Evolutionary conservation across 345 rosid genomes (phyloP), one percentile per base, ranked within the genome.

Genomic region (Eucalyptus dawsonii): DNA sequence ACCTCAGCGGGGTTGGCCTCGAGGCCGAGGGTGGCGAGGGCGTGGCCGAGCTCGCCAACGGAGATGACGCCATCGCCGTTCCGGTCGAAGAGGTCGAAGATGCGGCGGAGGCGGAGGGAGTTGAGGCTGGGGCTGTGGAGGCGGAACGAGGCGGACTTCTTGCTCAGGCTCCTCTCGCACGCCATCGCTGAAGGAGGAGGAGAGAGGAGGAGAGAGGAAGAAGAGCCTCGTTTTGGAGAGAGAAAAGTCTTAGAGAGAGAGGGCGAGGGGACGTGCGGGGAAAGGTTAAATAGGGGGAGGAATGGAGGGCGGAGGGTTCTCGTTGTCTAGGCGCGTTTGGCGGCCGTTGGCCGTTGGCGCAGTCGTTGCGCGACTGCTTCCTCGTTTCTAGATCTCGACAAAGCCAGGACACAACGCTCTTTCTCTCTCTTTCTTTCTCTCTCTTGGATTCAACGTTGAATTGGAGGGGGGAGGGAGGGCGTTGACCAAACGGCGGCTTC

Each of bases 1-100:
- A 97, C 94, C 27, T 96, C 97, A 7, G 95, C 87, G 89, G 94
- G 62, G 86, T 95, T 95, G 1, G 95, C 92, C 50, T 95, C 95
- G 67, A 96, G 97, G 56, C 99, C 97, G 14, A 96, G 95, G 86
- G 92, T 92, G 58, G 87, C 2, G 1, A 96, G 92, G n/a, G 99
- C 99, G 62, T 94, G 96, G 89, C 91, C 91, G 17, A 97, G 92
- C 88, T 96, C 99, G 11, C 91, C 87, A 31, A 92, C 93, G 86
- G 97, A 95, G 90, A 97, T 95, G 92, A 91, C 93, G 6, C 92
- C 96, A 76, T 96, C 99, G 14, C 97, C 97, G 87, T 97, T 95
- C 92, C 92, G 93, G 96, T 97, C 97, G 89, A 97, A 97, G 49
- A 94, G 92, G 87, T 96, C 97, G 87, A 97, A 97, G 58, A 94